phyloP scores from a whole-genome alignment of 2,329 filamentous ascomycete genomes.

The Pseudogymnoascus sp. region DNA sequence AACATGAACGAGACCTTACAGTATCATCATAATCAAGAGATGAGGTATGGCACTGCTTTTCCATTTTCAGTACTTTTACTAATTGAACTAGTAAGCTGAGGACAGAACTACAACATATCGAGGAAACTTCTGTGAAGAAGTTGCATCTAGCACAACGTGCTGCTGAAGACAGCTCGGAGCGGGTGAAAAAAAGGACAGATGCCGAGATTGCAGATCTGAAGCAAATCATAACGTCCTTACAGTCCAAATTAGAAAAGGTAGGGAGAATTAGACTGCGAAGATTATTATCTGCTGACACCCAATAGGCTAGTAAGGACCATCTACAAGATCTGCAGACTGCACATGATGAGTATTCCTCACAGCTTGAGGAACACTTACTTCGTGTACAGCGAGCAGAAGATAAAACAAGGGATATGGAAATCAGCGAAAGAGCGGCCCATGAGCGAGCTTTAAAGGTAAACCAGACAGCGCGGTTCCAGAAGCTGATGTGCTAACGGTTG shows the following conservation, averaged over 20 bases:
- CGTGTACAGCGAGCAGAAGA: constrained; percentile 31
- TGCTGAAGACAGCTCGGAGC: constrained; percentile 43
- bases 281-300: constrained; percentile 17
- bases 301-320: constrained; percentile 52
- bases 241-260: constrained; percentile 57
- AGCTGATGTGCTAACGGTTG: constrained; percentile 12
- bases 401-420: constrained; percentile 36
- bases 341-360: constrained; percentile 42
- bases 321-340: constrained; percentile 52
- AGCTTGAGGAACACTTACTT: constrained; percentile 26
- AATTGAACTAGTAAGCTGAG: constrained; percentile 22
- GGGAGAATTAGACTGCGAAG: constrained; percentile 8
- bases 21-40: constrained; percentile 60
- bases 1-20: constrained; percentile 62
- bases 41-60: constrained; percentile 37
- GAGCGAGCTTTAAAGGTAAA: constrained; percentile 28
- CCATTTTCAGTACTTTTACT: background rate
- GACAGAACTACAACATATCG: constrained; percentile 31
- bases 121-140: constrained; percentile 31
- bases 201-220: constrained; percentile 58
- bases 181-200: constrained; percentile 43
- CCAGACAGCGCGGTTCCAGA: background rate
- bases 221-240: constrained; percentile 52
- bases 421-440: constrained; percentile 25
- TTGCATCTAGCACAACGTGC: constrained; percentile 32